Base-by-base conservation (phyloP, 768 basidiomycete species). In the Termitomyces sp. region DNA sequence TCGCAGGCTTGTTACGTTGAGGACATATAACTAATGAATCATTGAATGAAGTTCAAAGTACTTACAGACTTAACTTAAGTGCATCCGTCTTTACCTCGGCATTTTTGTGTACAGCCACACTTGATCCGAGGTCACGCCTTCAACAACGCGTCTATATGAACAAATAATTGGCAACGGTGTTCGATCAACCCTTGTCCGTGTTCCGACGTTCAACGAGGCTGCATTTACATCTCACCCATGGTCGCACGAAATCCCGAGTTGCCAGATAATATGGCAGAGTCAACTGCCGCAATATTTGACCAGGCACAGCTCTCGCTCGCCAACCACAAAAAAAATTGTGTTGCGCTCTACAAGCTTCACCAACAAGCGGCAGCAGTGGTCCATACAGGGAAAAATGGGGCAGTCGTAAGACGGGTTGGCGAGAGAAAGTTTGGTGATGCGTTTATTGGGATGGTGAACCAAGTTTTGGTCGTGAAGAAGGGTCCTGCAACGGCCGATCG, bases 301-400 rank as follows among this genome's bases (percentile, higher is more conserved):
- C 92, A 97, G 71, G 87, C 81, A 0, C 94, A 97, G 67, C 71
- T 70, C 20, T 87, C 90, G 0, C 68, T 85, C 24, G 91, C 94
- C 4, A 94, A 92, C 69, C 96, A 98, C 72, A 89, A 90, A 64
- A 98, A 98, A 78, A 97, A 97, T 71, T 81, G 88, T 53, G 88
- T 94, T 44, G 86, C 87, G 0, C 79, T 98, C 1, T 82, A 91
- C 76, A 94, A 96, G 68, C 71, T 96, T 32, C 93, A 96, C 64
- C 61, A 75, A 14, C 81, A 86, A 57, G 86, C 88, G 12, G 82
- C 84, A 7, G 69, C 69, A 16, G 71, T 84, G 59, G 83, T 77
- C 13, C 75, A 86, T 58, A 62, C 76, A 0, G 70, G 76, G n/a
- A 78, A 81, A 53, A 79, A 80, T 57, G 79, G 80, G 13, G 47